A percentile compares a stretch with the other conserved stretches of the same genome.
phyloP scores from a whole-genome alignment of 176 grass and related monocot genomes.

The Alloteropsis semialata region DNA sequence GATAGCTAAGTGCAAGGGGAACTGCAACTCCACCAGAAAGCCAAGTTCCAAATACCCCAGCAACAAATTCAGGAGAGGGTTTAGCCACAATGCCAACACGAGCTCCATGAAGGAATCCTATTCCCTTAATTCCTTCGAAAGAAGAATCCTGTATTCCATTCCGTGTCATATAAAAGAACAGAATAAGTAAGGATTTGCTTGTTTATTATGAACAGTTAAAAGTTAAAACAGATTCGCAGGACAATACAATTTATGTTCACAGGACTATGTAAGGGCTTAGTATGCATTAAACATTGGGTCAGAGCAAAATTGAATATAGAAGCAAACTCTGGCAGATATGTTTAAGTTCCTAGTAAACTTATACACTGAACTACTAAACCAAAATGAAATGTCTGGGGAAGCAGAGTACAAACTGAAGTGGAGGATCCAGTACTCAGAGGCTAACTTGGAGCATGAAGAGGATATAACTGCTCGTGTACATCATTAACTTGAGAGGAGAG shows the following conservation, averaged over 20 bases:
- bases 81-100: constrained; percentile 91
- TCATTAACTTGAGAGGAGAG: neutral
- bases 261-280: neutral
- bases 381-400: neutral
- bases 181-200: neutral
- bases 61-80: constrained; percentile 98
- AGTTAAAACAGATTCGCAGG: neutral
- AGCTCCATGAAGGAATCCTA: constrained; percentile 53
- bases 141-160: constrained; percentile 32
- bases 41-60: constrained; percentile 86
- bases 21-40: constrained; percentile 96
- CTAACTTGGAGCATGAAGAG: neutral
- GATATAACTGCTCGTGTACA: neutral
- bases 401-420: neutral
- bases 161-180: constrained; percentile 11
- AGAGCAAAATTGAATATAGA: neutral
- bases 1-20: constrained; percentile 89
- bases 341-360: neutral
- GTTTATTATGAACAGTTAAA: neutral
- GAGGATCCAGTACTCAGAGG: neutral
- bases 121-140: constrained; percentile 26
- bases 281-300: neutral
- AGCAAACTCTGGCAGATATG: constrained; percentile 4
- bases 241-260: neutral
- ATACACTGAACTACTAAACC: neutral